phyloP scores from a whole-genome alignment of 2,329 filamentous ascomycete genomes.

The Nigrospora osmanthi region DNA sequence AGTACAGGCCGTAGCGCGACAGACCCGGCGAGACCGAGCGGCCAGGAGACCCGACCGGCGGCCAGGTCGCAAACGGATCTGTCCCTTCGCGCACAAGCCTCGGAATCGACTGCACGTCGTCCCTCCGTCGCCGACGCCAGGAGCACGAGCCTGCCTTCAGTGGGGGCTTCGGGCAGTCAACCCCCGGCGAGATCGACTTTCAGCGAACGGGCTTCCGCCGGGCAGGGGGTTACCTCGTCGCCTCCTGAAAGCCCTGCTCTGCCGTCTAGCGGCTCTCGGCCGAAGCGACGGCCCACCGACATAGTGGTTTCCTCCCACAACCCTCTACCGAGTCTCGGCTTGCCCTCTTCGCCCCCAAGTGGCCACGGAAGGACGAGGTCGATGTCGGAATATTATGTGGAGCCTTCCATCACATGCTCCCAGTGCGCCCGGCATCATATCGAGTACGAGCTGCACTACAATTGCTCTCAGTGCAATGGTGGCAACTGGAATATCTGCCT shows the following conservation, averaged over 20 bases:
- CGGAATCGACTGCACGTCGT: conserved; percentile 27
- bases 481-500: conserved; percentile 75
- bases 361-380: conserved; percentile 29
- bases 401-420: conserved; percentile 68
- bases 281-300: conserved; percentile 28
- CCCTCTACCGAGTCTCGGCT: conserved; percentile 20
- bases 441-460: conserved; percentile 81
- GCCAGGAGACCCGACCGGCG: conserved; percentile 38
- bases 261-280: conserved; percentile 9
- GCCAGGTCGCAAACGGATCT: conserved; percentile 62
- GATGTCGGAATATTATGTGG: conserved; percentile 46
- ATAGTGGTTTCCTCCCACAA: conserved; percentile 27
- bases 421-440: conserved; percentile 65
- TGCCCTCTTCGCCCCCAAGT: conserved; percentile 17
- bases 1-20: conserved; percentile 50
- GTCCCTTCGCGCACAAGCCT: conserved; percentile 30
- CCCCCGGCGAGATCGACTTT: conserved; percentile 2
- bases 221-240: conserved; percentile 7
- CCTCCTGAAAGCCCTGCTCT: conserved; percentile 11
- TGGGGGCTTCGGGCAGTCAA: conserved; percentile 10
- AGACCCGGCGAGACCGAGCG: conserved; percentile 32
- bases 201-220: conserved; percentile 20
- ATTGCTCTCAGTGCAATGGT: conserved; percentile 61
- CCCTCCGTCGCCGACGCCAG: conserved; percentile 33
- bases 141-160: conserved; percentile 27